These are phyloP conservation scores for Yarrowia divulgata DNA, from an alignment of 805 yeast species.

Conservation along the genomic window DNA sequence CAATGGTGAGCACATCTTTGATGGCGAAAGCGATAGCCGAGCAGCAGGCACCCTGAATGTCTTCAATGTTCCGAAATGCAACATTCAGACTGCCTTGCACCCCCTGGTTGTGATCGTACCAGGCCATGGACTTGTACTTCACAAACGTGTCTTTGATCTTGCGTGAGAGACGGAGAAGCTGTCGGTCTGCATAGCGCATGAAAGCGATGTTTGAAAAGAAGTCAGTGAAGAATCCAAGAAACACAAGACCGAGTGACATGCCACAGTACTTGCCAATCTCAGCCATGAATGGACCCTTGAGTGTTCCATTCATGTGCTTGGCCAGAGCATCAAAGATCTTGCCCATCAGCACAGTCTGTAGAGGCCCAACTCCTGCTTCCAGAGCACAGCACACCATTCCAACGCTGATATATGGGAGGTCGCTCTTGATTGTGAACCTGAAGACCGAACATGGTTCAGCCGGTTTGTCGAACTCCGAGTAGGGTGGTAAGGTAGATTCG, in stretches of 20 bases:
- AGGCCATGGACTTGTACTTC: slow-evolving; percentile 57
- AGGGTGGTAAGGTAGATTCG: background rate
- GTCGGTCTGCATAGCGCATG: slow-evolving; percentile 82
- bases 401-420: background rate
- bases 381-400: background rate
- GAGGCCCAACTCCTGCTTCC: slow-evolving; percentile 41
- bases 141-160: slow-evolving; percentile 55
- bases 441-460: slow-evolving; percentile 23
- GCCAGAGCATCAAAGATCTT: slow-evolving; percentile 56
- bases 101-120: slow-evolving; percentile 68
- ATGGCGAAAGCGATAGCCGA: slow-evolving; percentile 67
- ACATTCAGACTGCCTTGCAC: slow-evolving; percentile 71
- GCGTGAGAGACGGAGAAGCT: slow-evolving; percentile 63
- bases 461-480: background rate
- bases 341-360: slow-evolving; percentile 66
- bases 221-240: slow-evolving; percentile 57
- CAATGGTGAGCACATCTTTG: slow-evolving; percentile 60
- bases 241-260: slow-evolving; percentile 54
- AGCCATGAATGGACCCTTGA: slow-evolving; percentile 48
- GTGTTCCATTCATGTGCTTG: slow-evolving; percentile 51
- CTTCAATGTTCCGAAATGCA: slow-evolving; percentile 71
- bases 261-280: slow-evolving; percentile 53
- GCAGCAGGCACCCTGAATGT: slow-evolving; percentile 69
- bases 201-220: slow-evolving; percentile 57
- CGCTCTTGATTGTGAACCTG: slow-evolving; percentile 15